Base-by-base conservation (phyloP, 1,284 basidiomycete species). In the Agroathelia rolfsii region DNA sequence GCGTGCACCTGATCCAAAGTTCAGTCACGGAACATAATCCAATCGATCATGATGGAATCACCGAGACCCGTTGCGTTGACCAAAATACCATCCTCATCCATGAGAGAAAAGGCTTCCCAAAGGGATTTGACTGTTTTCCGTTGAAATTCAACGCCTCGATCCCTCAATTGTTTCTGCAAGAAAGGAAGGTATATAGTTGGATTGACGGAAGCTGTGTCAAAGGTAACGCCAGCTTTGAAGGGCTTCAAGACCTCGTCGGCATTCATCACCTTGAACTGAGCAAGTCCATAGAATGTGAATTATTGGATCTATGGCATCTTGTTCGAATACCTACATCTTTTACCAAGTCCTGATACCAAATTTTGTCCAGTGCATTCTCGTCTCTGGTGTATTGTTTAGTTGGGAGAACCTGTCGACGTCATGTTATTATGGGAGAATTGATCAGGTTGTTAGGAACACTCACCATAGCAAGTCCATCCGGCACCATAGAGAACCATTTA, bases 291-390 rank as follows among this genome's bases (percentile, higher is more conserved):
- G 30, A 24, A 30, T 11, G 21, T 24, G 8, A 35, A 25, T 24
- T 26, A 21, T 41, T 25, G 12, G 26, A 32, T 14, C 15, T 15
- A 6, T 33, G 7, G 14, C 16, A 11, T 19, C 31, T 13, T 18
- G 17, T 13, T 13, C 4, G 7, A 1, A 9, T 15, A 54, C 63
- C 51, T 45, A 75, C 74, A 35, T 64, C 62, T 34, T 54, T 63
- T 29, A 65, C 66, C 1, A 77, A 48, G 28, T 64, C 56, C 39
- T 56, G 55, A 58, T 66, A 77, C 72, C 71, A 75, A 8, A 66
- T 41, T 8, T 47, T 45, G 5, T 57, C 51, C n/a, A 50, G 43
- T 21, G 46, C 38, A 18, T 42, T 42, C n/a, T 45, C 44, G 9
- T 43, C 49, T 18, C 46, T 46, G 38, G 51, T 61, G 36, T 64